Conservation (phyloP, 441 rosid genomes). For the Populus hybrid region DNA sequence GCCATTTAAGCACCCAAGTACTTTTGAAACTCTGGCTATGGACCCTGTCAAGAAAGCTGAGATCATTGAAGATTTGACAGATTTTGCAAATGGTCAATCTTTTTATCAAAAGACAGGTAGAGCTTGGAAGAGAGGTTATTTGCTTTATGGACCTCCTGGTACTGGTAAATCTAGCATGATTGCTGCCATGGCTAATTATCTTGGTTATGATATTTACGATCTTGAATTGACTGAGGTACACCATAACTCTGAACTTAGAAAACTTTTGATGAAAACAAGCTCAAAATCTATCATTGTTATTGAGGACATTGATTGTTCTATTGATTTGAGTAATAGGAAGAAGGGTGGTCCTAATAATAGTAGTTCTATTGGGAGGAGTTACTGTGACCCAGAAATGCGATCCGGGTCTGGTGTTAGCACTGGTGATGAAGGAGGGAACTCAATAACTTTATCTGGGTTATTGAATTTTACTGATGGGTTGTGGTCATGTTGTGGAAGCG, state of each 20-base stretch:
- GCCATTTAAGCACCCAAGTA: constrained; percentile 86
- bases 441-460: constrained; percentile 75
- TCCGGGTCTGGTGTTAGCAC: constrained; percentile 32
- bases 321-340: constrained; percentile 56
- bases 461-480: constrained; percentile 90
- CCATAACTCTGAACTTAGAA: constrained; percentile 69
- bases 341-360: constrained; percentile 11
- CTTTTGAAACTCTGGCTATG: constrained; percentile 85
- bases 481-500: constrained; percentile 97
- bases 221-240: constrained; percentile 75
- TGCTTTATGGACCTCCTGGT: constrained; percentile 79
- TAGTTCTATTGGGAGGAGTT: constrained; percentile 6
- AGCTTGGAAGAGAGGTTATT: constrained; percentile 81
- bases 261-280: constrained; percentile 70
- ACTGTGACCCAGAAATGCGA: constrained; percentile 42
- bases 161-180: constrained; percentile 87
- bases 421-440: constrained; percentile 48
- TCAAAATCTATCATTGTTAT: constrained; percentile 85
- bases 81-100: constrained; percentile 50
- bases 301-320: constrained; percentile 90
- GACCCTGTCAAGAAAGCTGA: constrained; percentile 52
- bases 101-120: constrained; percentile 74
- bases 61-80: constrained; percentile 61
- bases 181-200: constrained; percentile 81
- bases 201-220: constrained; percentile 71